Base-by-base conservation (phyloP, 1,284 basidiomycete genomes). In the Ustilago nuda region DNA sequence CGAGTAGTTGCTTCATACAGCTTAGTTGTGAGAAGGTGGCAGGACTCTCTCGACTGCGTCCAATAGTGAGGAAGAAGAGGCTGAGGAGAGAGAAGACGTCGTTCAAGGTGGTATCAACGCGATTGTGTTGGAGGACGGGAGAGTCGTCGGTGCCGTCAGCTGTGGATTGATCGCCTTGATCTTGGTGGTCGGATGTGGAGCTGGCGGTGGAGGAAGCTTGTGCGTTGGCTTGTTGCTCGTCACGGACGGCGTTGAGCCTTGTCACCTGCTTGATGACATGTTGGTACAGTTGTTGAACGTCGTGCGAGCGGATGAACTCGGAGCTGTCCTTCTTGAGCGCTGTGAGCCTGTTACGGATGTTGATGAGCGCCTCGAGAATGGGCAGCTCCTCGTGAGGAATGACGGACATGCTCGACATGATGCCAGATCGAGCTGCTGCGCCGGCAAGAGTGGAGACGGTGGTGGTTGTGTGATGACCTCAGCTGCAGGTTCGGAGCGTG, bases 231-330 rank as follows among this genome's bases (percentile, higher is more conserved):
- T 78, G 72, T 54, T 65, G 74, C 85, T 84, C 86, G 82, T 97
- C 93, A 66, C 96, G 91, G 59, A 98, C 92, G 76, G 93, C 92
- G 87, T 98, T 98, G 59, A 99, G 88, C 82, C 91, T 93, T 35
- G 93, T 95, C 67, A 98, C 95, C 90, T 98, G 95, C 86, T 96
- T 95, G 76, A 98, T 93, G 73, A 97, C 93, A 8, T 92, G 90
- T 80, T 94, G 93, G 89, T 98, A 98, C 76, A 98, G 91, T 52
- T 91, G 89, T 86, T 97, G 92, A 63, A 99, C 96, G 88, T 96
- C 96, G 76, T 93, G 92, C 3, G 94, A 89, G 82, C 95, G 94
- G 87, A 95, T 94, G 87, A 92, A 96, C 79, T 93, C 91, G 79
- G 91, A 90, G 82, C 93, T 89, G 88, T 95, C 92, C 89, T 92